These are phyloP conservation scores for Xylariaceae sp. DNA, from an alignment of 2,329 filamentous ascomycete genomes.

Conservation along the genomic window DNA sequence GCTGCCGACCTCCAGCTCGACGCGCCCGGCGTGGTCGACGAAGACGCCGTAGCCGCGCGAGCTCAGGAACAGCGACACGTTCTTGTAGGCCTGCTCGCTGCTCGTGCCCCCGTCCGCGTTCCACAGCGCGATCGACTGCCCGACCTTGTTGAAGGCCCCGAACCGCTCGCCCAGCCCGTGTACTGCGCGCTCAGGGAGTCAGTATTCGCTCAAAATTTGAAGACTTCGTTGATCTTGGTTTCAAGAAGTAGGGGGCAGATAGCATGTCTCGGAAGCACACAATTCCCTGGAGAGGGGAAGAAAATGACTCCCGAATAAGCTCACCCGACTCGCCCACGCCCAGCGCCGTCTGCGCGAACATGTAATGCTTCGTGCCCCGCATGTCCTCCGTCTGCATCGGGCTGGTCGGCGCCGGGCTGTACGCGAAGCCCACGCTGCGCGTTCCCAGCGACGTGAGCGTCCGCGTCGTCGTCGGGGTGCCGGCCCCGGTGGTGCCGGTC, in stretches of 20 bases:
- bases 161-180: slow-evolving; percentile 72
- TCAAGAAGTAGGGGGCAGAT: no score
- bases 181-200: no score
- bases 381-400: slow-evolving; percentile 48
- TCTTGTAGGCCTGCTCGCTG: slow-evolving; percentile 66
- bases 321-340: slow-evolving; percentile 57
- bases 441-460: slow-evolving; percentile 46
- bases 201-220: no score
- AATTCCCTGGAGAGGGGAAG: no score
- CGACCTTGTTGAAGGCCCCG: slow-evolving; percentile 68
- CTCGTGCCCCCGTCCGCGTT: slow-evolving; percentile 59
- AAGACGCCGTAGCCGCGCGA: slow-evolving; percentile 72
- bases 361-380: slow-evolving; percentile 44
- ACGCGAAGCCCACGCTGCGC: slow-evolving; percentile 51
- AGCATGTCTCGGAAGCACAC: no score
- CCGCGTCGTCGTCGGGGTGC: no score
- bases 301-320: no score
- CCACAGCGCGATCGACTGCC: slow-evolving; percentile 60
- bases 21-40: slow-evolving; percentile 60
- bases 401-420: slow-evolving; percentile 43
- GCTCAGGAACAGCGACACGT: slow-evolving; percentile 62
- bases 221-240: no score
- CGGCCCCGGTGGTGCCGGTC: no score
- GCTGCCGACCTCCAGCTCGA: slow-evolving; percentile 67
- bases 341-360: slow-evolving; percentile 49